phyloP scores from a whole-genome alignment of 192 early-diverging fungal species.

The Phlyctochytrium planicorne region DNA sequence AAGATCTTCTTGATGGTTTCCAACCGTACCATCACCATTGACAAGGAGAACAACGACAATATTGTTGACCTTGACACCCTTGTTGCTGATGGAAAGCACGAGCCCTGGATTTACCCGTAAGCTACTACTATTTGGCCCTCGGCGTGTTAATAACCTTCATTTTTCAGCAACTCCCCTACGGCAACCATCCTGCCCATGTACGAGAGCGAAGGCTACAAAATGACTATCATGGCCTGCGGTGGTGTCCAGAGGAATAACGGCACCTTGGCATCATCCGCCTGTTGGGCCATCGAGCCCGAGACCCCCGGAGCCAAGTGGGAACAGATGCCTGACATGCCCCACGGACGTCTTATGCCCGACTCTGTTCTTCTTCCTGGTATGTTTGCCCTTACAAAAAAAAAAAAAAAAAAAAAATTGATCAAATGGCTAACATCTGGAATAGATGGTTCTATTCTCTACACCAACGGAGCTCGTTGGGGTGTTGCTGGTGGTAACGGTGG shows the following conservation, averaged over 20 bases:
- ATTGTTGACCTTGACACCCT: neutral
- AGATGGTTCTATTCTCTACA: conserved; percentile 35
- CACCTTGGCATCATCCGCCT: conserved; percentile 14
- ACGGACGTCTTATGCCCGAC: conserved; percentile 25
- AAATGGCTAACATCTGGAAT: neutral
- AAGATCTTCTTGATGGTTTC: conserved; percentile 26
- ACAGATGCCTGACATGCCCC: conserved; percentile 20
- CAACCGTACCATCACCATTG: conserved; percentile 26
- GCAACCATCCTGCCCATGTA: conserved; percentile 34
- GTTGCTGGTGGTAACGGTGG: conserved; percentile 38
- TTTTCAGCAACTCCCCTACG: conserved; percentile 30
- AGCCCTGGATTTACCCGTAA: conserved; percentile 34
- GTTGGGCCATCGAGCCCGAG: conserved; percentile 31
- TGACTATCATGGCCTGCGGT: conserved; percentile 40
- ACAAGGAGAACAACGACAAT: conserved; percentile 4
- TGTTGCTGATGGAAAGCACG: conserved; percentile 11
- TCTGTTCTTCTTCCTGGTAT: conserved; percentile 28
- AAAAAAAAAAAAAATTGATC: neutral
- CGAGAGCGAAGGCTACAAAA: conserved; percentile 24
- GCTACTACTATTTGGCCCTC: too few species aligned
- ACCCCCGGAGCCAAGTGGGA: conserved; percentile 19
- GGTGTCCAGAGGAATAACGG: conserved; percentile 18
- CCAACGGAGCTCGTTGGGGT: conserved; percentile 38
- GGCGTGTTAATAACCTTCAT: too few species aligned
- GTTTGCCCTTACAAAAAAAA: too few species aligned